phyloP scores from a whole-genome alignment of 2,329 filamentous ascomycete genomes.

The Calycina marina region DNA sequence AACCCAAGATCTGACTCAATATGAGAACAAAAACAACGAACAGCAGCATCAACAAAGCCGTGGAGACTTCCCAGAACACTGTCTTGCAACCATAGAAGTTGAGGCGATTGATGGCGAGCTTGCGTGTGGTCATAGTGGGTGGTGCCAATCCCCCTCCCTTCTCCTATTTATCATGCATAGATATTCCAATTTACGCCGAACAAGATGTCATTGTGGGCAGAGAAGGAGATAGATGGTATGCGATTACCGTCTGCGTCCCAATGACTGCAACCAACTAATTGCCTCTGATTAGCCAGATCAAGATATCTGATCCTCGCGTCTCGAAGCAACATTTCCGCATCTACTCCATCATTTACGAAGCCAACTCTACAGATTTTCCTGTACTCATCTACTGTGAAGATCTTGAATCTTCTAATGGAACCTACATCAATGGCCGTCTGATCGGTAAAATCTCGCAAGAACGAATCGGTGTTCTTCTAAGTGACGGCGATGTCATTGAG shows the following conservation, averaged over 20 bases:
- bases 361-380: slow-evolving; percentile 8
- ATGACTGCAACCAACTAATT: background rate
- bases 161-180: slow-evolving; percentile 4
- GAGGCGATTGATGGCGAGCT: background rate
- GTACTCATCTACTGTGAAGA: slow-evolving; percentile 40
- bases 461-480: slow-evolving; percentile 30
- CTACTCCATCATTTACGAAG: slow-evolving; percentile 34
- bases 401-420: slow-evolving; percentile 37
- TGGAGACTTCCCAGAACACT: background rate
- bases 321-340: slow-evolving; percentile 41
- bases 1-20: slow-evolving; percentile 1
- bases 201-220: slow-evolving; percentile 19
- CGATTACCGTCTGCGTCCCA: background rate
- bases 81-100: slow-evolving; percentile 5
- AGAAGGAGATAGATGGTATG: slow-evolving; percentile 18
- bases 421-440: slow-evolving; percentile 32
- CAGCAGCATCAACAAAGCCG: too few species aligned
- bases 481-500: slow-evolving; percentile 34
- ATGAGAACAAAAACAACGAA: background rate
- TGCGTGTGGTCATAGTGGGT: background rate
- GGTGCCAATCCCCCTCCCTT: background rate
- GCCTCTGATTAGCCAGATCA: slow-evolving; percentile 23
- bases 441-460: slow-evolving; percentile 28
- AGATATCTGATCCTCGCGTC: slow-evolving; percentile 27
- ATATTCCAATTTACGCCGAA: slow-evolving; percentile 8